Evolutionary conservation across 2,329 filamentous ascomycete genomes (phyloP).

Genomic region (Cercospora sp.): DNA sequence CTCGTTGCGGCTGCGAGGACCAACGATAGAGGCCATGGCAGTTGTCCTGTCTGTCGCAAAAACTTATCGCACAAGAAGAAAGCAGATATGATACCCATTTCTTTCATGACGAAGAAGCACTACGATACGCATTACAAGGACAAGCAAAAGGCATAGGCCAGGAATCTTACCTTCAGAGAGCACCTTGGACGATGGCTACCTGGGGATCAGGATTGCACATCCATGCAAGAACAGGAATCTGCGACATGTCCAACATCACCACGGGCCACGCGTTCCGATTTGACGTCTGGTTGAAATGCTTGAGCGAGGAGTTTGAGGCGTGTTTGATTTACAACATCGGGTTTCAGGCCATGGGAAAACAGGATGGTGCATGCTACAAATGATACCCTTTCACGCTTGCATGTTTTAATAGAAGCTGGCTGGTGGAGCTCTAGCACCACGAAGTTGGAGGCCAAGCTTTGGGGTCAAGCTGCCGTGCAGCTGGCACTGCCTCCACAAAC

Average conservation of each 20-base stretch:
- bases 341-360: constrained; percentile 9
- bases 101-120: constrained; percentile 30
- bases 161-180: background rate
- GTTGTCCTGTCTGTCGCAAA: constrained; percentile 46
- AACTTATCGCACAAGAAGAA: constrained; percentile 26
- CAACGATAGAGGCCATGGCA: constrained; percentile 45
- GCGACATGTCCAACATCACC: background rate
- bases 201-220: background rate
- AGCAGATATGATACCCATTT: constrained; percentile 25
- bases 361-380: constrained; percentile 13
- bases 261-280: background rate
- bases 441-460: constrained; percentile 4
- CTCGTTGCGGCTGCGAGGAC: constrained; percentile 57
- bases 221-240: background rate
- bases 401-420: background rate
- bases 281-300: constrained; percentile 17
- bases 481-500: background rate
- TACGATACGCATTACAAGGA: constrained; percentile 17
- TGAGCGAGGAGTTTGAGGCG: constrained; percentile 14
- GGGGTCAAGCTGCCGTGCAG: background rate
- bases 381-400: background rate
- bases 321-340: background rate
- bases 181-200: background rate
- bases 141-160: constrained; percentile 8
- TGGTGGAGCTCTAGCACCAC: background rate